Evolutionary conservation across 495 filamentous ascomycete species (phyloP).

Genomic region (Letharia lupina): DNA sequence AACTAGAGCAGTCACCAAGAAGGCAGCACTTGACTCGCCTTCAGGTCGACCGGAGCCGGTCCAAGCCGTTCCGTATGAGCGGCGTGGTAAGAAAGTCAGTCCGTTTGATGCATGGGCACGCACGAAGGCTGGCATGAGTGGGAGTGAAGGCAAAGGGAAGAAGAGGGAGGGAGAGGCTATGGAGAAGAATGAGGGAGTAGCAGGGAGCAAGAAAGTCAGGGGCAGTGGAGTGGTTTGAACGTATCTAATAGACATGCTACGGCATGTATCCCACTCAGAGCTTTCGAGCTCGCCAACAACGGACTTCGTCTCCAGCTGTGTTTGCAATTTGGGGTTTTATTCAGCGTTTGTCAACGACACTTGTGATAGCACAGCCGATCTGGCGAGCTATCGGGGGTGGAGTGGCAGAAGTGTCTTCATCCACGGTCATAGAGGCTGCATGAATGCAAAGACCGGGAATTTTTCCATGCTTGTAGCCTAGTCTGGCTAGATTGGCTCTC

Average conservation of each 20-base stretch:
- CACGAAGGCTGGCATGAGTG: slow-evolving; percentile 40
- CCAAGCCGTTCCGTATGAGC: not conserved
- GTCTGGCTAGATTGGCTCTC: not conserved
- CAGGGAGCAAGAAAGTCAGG: slow-evolving; percentile 25
- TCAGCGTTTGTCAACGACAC: not conserved
- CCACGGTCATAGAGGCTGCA: not conserved
- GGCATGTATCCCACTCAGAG: not conserved
- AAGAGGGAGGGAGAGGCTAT: slow-evolving; percentile 40
- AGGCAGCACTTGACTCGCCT: slow-evolving; percentile 16
- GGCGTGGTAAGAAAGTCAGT: slow-evolving; percentile 40
- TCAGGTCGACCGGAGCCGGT: slow-evolving; percentile 23
- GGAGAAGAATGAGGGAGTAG: slow-evolving; percentile 22
- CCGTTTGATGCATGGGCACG: slow-evolving; percentile 60
- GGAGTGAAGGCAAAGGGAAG: slow-evolving; percentile 26
- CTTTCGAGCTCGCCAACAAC: not conserved
- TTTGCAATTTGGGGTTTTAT: not conserved
- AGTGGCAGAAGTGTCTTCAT: not conserved
- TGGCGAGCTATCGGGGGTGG: not conserved
- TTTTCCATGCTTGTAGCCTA: not conserved
- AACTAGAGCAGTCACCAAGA: slow-evolving; percentile 36
- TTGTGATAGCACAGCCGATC: not conserved
- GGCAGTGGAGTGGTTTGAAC: slow-evolving; percentile 5
- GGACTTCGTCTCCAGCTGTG: not conserved
- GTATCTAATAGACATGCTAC: not conserved
- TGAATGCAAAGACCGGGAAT: not conserved